A percentile compares a stretch with the other conserved stretches of the same genome.
Evolutionary conservation across 805 yeast species (phyloP).

Genomic region (Barnettozyma vustinii): DNA sequence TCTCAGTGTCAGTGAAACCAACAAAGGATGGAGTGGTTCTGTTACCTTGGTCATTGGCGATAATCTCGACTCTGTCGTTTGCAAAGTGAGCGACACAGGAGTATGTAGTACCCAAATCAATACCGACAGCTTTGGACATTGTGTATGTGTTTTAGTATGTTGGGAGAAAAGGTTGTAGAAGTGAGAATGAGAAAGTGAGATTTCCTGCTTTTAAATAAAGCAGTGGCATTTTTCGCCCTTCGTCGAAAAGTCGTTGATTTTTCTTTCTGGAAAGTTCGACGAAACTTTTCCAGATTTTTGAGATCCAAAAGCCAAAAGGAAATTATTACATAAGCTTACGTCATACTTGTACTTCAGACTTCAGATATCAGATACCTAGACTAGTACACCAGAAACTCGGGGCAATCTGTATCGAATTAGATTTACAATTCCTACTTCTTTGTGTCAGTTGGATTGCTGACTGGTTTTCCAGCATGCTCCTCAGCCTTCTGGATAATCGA

Average conservation of each 20-base stretch:
- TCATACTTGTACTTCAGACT: no score
- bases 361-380: no score
- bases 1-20: constrained; percentile 88
- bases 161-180: not conserved
- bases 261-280: constrained; percentile 15
- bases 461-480: constrained; percentile 8
- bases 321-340: not conserved
- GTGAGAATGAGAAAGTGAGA: not conserved
- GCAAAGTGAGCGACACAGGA: constrained; percentile 95
- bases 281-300: not conserved
- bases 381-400: no score
- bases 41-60: constrained; percentile 98
- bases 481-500: constrained; percentile 17
- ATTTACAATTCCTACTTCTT: not conserved
- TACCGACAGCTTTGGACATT: constrained; percentile 34
- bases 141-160: constrained; percentile 4
- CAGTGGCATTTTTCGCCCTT: not conserved
- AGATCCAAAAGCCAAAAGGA: not conserved
- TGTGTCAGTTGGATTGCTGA: not conserved
- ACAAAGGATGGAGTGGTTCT: constrained; percentile 96
- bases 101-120: constrained; percentile 84
- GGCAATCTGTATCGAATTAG: not conserved
- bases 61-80: constrained; percentile 88
- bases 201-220: constrained; percentile 1
- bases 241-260: constrained; percentile 5